A percentile compares a stretch with the other conserved stretches of the same genome.
Conservation (phyloP, 352 stramenopile species). For the Globisporangium cystogenes region DNA sequence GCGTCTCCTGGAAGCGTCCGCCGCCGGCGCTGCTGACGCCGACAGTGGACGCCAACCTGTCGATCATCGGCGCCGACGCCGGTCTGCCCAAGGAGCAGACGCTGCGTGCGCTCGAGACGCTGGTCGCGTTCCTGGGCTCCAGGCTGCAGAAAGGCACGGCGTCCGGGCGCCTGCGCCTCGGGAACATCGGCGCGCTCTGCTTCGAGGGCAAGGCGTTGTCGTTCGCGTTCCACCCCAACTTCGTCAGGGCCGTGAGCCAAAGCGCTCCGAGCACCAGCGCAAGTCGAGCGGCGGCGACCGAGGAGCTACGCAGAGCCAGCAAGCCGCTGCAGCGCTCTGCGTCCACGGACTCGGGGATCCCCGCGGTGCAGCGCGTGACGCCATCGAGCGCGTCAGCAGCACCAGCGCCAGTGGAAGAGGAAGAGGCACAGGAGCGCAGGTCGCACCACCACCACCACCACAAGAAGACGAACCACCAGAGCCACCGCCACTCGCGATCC, state of each 20-base stretch:
- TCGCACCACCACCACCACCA: neutral
- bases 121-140: conserved; percentile 32
- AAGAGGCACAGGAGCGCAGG: neutral
- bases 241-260: conserved; percentile 19
- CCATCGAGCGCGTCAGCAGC: neutral
- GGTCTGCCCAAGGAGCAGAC: conserved; percentile 39
- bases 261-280: conserved; percentile 4
- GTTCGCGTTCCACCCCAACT: conserved; percentile 38
- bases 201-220: conserved; percentile 36
- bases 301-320: neutral
- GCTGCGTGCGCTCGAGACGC: conserved; percentile 31
- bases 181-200: conserved; percentile 28
- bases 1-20: conserved; percentile 31
- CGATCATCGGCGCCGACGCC: conserved; percentile 30
- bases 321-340: conserved; percentile 3
- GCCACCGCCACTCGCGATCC: conserved; percentile 1
- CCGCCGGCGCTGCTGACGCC: conserved; percentile 38
- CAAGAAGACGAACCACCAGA: conserved; percentile 1
- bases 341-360: conserved; percentile 3
- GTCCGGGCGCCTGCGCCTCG: conserved; percentile 22
- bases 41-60: conserved; percentile 38
- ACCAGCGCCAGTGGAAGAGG: neutral
- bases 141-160: conserved; percentile 26
- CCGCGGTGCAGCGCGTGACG: neutral
- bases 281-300: neutral